phyloP scores from a whole-genome alignment of 768 basidiomycete species.

The Fistulinella prunicolor region DNA sequence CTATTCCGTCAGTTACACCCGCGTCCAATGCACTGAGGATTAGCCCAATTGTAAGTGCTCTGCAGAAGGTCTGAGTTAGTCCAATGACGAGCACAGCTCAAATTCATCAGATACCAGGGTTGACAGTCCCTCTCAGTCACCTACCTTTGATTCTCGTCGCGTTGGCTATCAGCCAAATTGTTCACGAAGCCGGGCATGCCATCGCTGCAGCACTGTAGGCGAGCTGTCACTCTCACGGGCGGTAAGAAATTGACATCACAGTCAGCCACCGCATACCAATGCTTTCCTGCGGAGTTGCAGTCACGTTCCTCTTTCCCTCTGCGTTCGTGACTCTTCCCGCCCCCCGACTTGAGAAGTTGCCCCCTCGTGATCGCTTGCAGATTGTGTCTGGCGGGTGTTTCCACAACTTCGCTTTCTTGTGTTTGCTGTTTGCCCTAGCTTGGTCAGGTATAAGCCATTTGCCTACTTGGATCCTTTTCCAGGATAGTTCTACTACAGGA shows the following conservation, averaged over 20 bases:
- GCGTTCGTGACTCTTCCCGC: constrained; percentile 68
- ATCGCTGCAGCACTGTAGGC: constrained; percentile 71
- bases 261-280: constrained; percentile 64
- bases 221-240: neutral
- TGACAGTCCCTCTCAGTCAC: constrained; percentile 75
- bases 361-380: constrained; percentile 48
- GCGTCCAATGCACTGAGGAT: constrained; percentile 13
- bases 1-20: neutral
- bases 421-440: constrained; percentile 40
- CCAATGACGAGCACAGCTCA: constrained; percentile 1
- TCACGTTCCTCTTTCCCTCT: constrained; percentile 65
- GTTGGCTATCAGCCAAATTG: constrained; percentile 60
- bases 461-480: constrained; percentile 42
- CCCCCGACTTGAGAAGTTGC: constrained; percentile 34
- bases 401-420: constrained; percentile 68
- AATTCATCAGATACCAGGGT: constrained; percentile 65
- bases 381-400: constrained; percentile 73
- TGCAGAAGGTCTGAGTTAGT: neutral
- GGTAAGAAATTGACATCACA: neutral
- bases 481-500: constrained; percentile 50
- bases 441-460: constrained; percentile 29
- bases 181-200: constrained; percentile 82
- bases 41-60: constrained; percentile 31
- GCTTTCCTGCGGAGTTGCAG: constrained; percentile 54
- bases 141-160: constrained; percentile 62